Conservation (phyloP, 768 basidiomycete species). For the Phlegmacium glaucopus region DNA sequence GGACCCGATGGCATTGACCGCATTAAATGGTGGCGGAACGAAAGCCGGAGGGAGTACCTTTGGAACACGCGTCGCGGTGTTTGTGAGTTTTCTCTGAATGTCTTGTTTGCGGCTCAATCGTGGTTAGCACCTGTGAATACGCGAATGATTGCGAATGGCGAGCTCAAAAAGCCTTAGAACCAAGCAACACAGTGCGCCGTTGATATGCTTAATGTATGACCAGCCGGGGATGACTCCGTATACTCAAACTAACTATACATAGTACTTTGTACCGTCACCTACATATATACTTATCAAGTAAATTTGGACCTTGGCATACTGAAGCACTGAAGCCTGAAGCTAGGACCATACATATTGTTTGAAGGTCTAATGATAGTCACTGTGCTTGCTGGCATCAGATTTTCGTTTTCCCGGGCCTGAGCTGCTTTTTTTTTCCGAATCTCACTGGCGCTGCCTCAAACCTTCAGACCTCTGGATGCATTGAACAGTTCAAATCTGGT, state of each 20-base stretch:
- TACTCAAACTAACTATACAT: neutral
- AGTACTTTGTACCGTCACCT: neutral
- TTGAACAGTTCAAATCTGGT: no score
- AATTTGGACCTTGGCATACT: no score
- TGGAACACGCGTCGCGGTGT: slow-evolving; percentile 61
- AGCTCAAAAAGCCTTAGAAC: slow-evolving; percentile 46
- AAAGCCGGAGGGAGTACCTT: slow-evolving; percentile 64
- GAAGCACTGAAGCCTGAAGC: no score
- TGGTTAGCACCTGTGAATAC: slow-evolving; percentile 70
- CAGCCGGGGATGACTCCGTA: neutral
- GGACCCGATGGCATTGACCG: neutral
- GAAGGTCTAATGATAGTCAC: no score
- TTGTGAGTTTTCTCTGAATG: slow-evolving; percentile 41
- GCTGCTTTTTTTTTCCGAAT: no score
- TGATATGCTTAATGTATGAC: slow-evolving; percentile 8
- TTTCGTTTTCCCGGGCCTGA: no score
- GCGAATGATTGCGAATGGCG: slow-evolving; percentile 79
- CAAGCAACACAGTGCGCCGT: no score
- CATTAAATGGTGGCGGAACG: slow-evolving; percentile 74
- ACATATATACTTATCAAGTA: no score
- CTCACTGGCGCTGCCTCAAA: no score
- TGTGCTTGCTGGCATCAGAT: no score
- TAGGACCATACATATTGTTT: no score
- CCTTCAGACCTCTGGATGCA: no score
- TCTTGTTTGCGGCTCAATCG: neutral